These are phyloP conservation scores for Xylariaceae sp. DNA, from an alignment of 2,329 filamentous ascomycete species.

Conservation along the genomic window DNA sequence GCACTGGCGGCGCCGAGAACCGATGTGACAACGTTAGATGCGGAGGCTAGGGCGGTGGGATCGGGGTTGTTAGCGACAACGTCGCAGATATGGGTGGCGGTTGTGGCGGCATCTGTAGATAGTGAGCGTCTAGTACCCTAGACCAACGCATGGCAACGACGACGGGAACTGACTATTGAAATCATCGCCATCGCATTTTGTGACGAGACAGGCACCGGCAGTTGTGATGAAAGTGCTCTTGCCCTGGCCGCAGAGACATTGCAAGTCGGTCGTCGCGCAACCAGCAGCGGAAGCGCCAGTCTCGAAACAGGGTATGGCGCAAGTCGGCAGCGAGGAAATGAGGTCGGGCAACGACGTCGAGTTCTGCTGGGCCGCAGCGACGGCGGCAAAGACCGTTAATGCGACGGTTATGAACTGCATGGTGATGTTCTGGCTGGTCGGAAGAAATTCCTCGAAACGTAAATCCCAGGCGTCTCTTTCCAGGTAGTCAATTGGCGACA, in stretches of 20 bases:
- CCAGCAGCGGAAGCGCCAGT: conserved; percentile 21
- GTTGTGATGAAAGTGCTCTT: conserved; percentile 24
- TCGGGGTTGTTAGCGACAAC: conserved; percentile 23
- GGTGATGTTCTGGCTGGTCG: neutral
- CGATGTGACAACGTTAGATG: conserved; percentile 28
- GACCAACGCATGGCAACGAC: neutral
- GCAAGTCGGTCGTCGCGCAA: conserved; percentile 29
- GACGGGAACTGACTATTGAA: conserved; percentile 23
- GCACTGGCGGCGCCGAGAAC: conserved; percentile 22
- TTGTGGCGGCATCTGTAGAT: conserved; percentile 16
- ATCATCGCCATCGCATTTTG: conserved; percentile 22
- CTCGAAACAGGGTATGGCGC: conserved; percentile 27
- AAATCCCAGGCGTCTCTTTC: neutral
- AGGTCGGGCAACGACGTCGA: conserved; percentile 27
- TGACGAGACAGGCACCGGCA: conserved; percentile 23
- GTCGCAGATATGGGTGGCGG: conserved; percentile 29
- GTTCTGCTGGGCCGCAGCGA: conserved; percentile 17
- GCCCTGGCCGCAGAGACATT: conserved; percentile 27
- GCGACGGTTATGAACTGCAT: conserved; percentile 19
- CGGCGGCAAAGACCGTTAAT: conserved; percentile 17
- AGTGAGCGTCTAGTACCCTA: neutral
- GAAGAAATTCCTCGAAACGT: neutral
- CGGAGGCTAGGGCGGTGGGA: conserved; percentile 28
- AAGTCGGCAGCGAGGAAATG: conserved; percentile 29
- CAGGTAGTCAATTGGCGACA: neutral